A percentile compares a stretch with the other conserved stretches of the same genome.
These are phyloP conservation scores for Hansenula lynferdii DNA, from an alignment of 1,139 yeast species.

Conservation along the genomic window DNA sequence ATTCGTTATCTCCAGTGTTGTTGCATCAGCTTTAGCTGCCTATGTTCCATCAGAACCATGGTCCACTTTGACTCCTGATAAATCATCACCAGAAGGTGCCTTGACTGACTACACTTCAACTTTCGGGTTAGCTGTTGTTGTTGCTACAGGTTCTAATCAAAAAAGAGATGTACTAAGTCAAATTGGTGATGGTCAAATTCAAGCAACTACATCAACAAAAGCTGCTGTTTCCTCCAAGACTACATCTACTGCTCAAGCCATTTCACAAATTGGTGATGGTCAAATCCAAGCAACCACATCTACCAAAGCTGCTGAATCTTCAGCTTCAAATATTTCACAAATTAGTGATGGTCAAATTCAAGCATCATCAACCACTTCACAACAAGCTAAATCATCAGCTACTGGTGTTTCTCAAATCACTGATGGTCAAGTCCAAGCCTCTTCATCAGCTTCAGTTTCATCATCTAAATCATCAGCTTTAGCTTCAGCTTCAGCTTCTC, in stretches of 20 bases:
- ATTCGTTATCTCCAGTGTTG: no score
- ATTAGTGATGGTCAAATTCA: conserved; percentile 43
- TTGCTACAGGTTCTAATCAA: conserved; percentile 34
- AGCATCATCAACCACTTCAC: conserved; percentile 33
- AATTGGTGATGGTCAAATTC: conserved; percentile 36
- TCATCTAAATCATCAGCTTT: conserved; percentile 4
- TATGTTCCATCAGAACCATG: conserved; percentile 27
- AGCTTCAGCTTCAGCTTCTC: conserved; percentile 6
- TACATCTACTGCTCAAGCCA: conserved; percentile 36
- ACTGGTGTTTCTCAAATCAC: conserved; percentile 28
- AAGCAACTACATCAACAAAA: conserved; percentile 31
- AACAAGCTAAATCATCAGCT: conserved; percentile 28
- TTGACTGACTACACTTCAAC: conserved; percentile 34
- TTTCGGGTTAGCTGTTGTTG: conserved; percentile 37
- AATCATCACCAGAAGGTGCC: conserved; percentile 31
- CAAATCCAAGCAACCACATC: conserved; percentile 39
- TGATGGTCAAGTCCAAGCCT: conserved; percentile 16
- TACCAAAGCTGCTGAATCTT: conserved; percentile 34
- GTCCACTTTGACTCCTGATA: conserved; percentile 33
- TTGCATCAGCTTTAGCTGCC: conserved; percentile 22
- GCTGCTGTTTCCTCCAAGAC: conserved; percentile 28
- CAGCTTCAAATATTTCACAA: conserved; percentile 35
- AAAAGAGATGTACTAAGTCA: conserved; percentile 24
- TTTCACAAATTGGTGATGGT: conserved; percentile 42
- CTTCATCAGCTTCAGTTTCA: conserved; percentile 16